phyloP scores from a whole-genome alignment of 1,284 basidiomycete genomes.

The Naganishia albida region DNA sequence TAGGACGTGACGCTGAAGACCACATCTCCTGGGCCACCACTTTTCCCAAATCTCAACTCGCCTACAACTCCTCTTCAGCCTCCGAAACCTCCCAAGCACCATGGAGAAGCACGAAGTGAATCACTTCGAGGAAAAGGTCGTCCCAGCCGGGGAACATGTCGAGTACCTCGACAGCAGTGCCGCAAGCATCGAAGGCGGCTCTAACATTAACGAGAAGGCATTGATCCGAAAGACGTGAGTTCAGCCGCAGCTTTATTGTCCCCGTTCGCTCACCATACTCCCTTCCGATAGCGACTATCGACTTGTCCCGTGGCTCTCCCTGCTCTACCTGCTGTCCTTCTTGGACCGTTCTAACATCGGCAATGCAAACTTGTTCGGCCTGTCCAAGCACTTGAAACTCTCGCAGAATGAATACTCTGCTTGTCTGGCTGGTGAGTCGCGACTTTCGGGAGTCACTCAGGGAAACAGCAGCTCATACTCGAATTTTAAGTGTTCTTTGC shows the following conservation, averaged over 20 bases:
- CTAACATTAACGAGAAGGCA: slow-evolving; percentile 30
- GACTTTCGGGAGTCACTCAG: slow-evolving; percentile 49
- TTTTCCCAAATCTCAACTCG: too few species aligned
- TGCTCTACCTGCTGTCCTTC: slow-evolving; percentile 72
- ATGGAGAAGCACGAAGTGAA: slow-evolving; percentile 24
- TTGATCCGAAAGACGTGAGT: slow-evolving; percentile 30
- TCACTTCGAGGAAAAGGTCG: slow-evolving; percentile 24
- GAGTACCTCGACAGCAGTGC: slow-evolving; percentile 22
- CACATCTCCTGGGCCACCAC: too few species aligned
- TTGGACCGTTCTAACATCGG: slow-evolving; percentile 74
- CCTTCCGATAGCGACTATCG: slow-evolving; percentile 34
- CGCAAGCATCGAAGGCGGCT: slow-evolving; percentile 21
- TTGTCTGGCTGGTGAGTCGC: slow-evolving; percentile 35
- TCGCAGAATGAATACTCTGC: slow-evolving; percentile 37
- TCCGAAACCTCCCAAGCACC: neutral
- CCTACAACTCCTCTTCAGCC: neutral
- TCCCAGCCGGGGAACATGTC: slow-evolving; percentile 20
- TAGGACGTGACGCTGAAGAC: too few species aligned
- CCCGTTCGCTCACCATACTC: neutral
- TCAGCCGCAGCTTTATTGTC: neutral
- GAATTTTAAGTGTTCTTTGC: slow-evolving; percentile 50
- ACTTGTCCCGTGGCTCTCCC: slow-evolving; percentile 45
- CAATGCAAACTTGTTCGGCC: slow-evolving; percentile 64
- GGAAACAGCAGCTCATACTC: slow-evolving; percentile 26
- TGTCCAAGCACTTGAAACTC: slow-evolving; percentile 40